Percentiles rank a stretch among this genome's conserved stretches.
Conservation (phyloP, 352 stramenopile genomes). For the Elongisporangium undulatum region DNA sequence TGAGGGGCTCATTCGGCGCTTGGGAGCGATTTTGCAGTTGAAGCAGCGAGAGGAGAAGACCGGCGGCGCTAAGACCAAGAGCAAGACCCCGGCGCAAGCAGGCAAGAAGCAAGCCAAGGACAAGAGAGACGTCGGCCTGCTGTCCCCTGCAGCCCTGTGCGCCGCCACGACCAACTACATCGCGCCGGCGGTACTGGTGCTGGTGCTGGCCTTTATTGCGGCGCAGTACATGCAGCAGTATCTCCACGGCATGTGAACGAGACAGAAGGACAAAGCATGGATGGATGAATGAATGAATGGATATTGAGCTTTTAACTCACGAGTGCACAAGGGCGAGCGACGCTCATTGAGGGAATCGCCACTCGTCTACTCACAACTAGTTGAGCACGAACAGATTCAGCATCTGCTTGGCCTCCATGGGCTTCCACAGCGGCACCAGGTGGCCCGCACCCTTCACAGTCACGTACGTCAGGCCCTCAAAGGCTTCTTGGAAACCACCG, state of each 20-base stretch:
- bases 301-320: not conserved
- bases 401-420: constrained; percentile 61
- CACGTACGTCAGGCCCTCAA: constrained; percentile 81
- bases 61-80: not conserved
- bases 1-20: not conserved
- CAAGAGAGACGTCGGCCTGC: not conserved
- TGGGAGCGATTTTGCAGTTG: not conserved
- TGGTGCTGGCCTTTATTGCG: not conserved
- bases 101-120: not conserved
- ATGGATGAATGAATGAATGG: not conserved
- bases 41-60: not conserved
- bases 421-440: constrained; percentile 85
- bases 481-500: constrained; percentile 80
- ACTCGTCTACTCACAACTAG: not conserved
- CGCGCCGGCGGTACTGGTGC: not conserved
- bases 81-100: not conserved
- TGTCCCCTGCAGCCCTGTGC: not conserved
- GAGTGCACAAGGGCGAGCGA: no score
- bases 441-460: constrained; percentile 91
- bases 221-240: not conserved
- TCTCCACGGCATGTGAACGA: not conserved
- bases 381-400: constrained; percentile 67
- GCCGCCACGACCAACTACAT: not conserved
- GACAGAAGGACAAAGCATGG: no score
- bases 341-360: no score